Evolutionary conservation across 148 eudicot genomes (phyloP).

Genomic region (Simmondsia chinensis): DNA sequence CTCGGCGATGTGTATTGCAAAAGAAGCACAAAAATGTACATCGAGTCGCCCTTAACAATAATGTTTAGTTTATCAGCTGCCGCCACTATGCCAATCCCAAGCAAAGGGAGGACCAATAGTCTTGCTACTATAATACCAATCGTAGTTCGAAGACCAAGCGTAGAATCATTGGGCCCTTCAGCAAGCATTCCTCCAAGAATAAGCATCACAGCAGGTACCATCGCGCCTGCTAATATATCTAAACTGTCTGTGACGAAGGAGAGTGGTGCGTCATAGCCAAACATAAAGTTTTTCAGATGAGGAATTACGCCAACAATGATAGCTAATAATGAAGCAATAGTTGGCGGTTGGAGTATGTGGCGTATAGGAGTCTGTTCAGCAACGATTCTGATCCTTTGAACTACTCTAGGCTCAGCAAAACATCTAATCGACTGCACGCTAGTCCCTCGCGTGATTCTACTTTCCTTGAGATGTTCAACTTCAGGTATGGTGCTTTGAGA

Average conservation of each 20-base stretch:
- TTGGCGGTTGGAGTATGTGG: slow-evolving; percentile 66
- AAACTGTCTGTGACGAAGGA: slow-evolving; percentile 51
- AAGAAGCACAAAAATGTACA: slow-evolving; percentile 51
- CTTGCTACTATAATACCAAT: slow-evolving; percentile 48
- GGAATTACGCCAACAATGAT: slow-evolving; percentile 49
- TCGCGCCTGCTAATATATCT: slow-evolving; percentile 52
- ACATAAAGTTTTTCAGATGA: slow-evolving; percentile 33
- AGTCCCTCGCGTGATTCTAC: slow-evolving; percentile 6
- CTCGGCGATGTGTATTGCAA: slow-evolving; percentile 65
- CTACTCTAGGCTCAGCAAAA: slow-evolving; percentile 45
- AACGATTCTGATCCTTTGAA: slow-evolving; percentile 38
- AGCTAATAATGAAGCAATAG: slow-evolving; percentile 52
- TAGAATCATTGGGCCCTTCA: slow-evolving; percentile 53
- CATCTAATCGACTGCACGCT: slow-evolving; percentile 34
- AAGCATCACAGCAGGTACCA: slow-evolving; percentile 71
- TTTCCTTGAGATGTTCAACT: slow-evolving; percentile 14
- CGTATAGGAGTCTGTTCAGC: slow-evolving; percentile 57
- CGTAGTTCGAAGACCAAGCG: slow-evolving; percentile 42
- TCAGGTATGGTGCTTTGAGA: slow-evolving; percentile 22
- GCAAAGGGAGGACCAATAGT: slow-evolving; percentile 45
- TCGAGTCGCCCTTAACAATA: slow-evolving; percentile 36
- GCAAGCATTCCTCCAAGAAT: slow-evolving; percentile 65
- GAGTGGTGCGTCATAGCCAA: slow-evolving; percentile 45
- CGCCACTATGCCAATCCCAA: slow-evolving; percentile 41
- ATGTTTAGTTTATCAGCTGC: slow-evolving; percentile 43